These are phyloP conservation scores for Discostella pseudostelligera DNA, from an alignment of 108 stramenopile species.

Conservation along the genomic window DNA sequence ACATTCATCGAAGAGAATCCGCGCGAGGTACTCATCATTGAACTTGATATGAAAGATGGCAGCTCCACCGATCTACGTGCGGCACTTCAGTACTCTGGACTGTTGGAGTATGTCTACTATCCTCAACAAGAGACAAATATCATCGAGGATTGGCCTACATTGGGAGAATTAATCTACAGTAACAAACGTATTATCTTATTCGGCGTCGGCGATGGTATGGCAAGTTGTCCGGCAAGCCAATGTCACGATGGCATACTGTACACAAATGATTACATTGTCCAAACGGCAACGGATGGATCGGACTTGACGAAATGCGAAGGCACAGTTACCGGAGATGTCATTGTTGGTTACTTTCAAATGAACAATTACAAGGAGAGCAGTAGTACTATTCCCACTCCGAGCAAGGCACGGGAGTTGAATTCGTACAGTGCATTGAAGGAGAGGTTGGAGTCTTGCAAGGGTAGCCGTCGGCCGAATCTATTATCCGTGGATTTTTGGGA, in stretches of 20 bases:
- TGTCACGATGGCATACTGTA: slow-evolving; percentile 35
- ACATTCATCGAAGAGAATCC: background rate
- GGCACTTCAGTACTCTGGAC: slow-evolving; percentile 23
- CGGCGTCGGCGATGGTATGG: slow-evolving; percentile 26
- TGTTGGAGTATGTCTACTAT: slow-evolving; percentile 17
- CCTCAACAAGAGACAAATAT: background rate
- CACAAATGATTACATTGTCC: slow-evolving; percentile 23
- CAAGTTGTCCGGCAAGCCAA: slow-evolving; percentile 9
- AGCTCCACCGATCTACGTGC: slow-evolving; percentile 9
- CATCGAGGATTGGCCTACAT: slow-evolving; percentile 31
- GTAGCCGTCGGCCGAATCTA: slow-evolving; percentile 33
- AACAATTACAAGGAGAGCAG: slow-evolving; percentile 55
- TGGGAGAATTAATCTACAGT: slow-evolving; percentile 28
- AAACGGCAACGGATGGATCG: slow-evolving; percentile 3
- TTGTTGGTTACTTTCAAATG: slow-evolving; percentile 48
- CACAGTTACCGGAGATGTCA: slow-evolving; percentile 8
- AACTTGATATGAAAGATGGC: slow-evolving; percentile 57
- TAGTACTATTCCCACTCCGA: slow-evolving; percentile 27
- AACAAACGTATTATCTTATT: slow-evolving; percentile 29
- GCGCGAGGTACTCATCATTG: slow-evolving; percentile 52
- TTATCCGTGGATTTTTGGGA: slow-evolving; percentile 69
- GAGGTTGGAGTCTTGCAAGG: slow-evolving; percentile 45
- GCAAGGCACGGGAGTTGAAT: slow-evolving; percentile 41
- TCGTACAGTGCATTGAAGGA: slow-evolving; percentile 20
- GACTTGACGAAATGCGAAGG: slow-evolving; percentile 8